Base-by-base conservation (phyloP, 345 rosid species). In the Acer campestre region DNA sequence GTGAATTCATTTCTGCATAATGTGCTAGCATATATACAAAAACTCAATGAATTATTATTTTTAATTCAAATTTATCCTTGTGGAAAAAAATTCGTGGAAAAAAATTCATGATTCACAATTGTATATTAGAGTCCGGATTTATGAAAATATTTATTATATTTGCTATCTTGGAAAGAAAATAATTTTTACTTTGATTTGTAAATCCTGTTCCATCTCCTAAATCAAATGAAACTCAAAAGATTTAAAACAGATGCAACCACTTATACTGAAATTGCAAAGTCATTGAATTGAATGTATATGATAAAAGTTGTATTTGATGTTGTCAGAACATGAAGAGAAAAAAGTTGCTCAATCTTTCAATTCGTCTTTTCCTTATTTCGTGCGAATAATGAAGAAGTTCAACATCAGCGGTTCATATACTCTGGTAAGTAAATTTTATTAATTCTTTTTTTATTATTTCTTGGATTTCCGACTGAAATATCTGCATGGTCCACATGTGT, bases 351-450 rank as follows among this genome's bases (percentile, higher is more conserved):
- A 81, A 74, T 85, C 90, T 48, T 90, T 90, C 61, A 87, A 66
- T 31, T 90, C 89, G 1, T 53, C 81, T 48, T 85, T 78, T 78
- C 94, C 94, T 29, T 88, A 84, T 78, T 88, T 90, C 25, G 92
- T 88, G 77, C 84, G 94, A 78, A 82, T 82, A 70, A 90, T 90
- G 92, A 90, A 87, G 79, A 85, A 79, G 81, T 88, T 90, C 84
- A 90, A 90, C 61, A 56, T 88, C 72, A 74, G 90, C 69, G 94
- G 94, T 40, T 88, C 94, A 56, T 87, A 87, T 72, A 88, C 92
- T 38, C 85, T 88, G 87, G 94, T 88, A 79, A 81, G 90, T 70
- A 44, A 71, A 31, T 61, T 22, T 22, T 22, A 9, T 59, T 18
- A n/a, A 59, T 18, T 59, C 27, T 78, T 59, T 59, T 49, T 38